Evolutionary conservation across 768 basidiomycete genomes (phyloP).

Genomic region (Boletales sp.): DNA sequence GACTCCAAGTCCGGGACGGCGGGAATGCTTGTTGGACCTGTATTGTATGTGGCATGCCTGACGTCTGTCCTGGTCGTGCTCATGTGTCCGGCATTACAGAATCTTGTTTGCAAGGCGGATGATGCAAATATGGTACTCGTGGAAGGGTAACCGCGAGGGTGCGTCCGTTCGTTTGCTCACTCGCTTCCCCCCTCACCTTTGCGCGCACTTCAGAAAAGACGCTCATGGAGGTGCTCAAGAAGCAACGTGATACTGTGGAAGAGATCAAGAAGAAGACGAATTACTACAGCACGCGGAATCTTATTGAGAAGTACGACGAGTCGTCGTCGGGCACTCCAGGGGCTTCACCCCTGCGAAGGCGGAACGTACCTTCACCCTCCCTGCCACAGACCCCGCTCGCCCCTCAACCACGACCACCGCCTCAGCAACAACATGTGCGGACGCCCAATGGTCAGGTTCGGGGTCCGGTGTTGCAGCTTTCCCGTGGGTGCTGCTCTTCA

Average conservation of each 20-base stretch:
- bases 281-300: slow-evolving; percentile 86
- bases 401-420: slow-evolving; percentile 21
- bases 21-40: slow-evolving; percentile 66
- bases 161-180: background rate
- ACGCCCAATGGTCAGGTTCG: slow-evolving; percentile 22
- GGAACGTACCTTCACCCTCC: slow-evolving; percentile 30
- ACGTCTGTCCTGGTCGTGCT: slow-evolving; percentile 1
- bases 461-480: slow-evolving; percentile 34
- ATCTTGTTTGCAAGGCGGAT: slow-evolving; percentile 76
- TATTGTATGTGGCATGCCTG: slow-evolving; percentile 54
- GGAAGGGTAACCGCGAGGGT: slow-evolving; percentile 83
- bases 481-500: slow-evolving; percentile 31
- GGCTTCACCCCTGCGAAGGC: slow-evolving; percentile 41
- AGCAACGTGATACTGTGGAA: slow-evolving; percentile 83
- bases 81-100: slow-evolving; percentile 29
- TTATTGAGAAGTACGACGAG: slow-evolving; percentile 89
- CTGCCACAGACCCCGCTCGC: slow-evolving; percentile 30
- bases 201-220: slow-evolving; percentile 59
- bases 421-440: slow-evolving; percentile 12
- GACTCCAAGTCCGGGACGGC: slow-evolving; percentile 34
- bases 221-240: slow-evolving; percentile 65
- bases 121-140: slow-evolving; percentile 79
- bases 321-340: slow-evolving; percentile 28
- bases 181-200: background rate
- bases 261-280: slow-evolving; percentile 98